Evolutionary conservation across 2,329 filamentous ascomycete species (phyloP), one percentile per base, ranked within the genome.

Genomic region (Chrysoporthe cubensis): DNA sequence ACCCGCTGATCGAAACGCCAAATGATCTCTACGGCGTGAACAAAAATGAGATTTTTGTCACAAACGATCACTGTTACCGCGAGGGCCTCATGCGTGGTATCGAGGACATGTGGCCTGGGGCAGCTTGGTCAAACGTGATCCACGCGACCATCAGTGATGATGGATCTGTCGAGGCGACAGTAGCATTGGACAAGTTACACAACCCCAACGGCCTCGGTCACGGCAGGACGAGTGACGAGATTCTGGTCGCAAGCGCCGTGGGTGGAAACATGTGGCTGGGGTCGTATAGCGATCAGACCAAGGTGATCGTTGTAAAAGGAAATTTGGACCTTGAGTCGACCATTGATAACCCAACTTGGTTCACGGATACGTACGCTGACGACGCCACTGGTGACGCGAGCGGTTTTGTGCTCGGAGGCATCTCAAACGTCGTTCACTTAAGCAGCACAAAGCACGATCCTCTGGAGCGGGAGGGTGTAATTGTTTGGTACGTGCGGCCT

Each of bases 271-370:
- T 70, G 44, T 64, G 56, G 59, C 32, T 68, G 8, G 66, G 62
- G 3, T 62, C 65, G 34, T 8, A 62, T 26, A 21, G 34, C 4
- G 16, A 52, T 18, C n/a, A 40, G 7, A 3, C 52, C 5, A 56
- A 65, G 56, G 76, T 74, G 4, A 75, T 87, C 65, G 74, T 75
- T 1, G 65, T 88, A 6, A 70, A 75, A 9, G 81, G 85, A 3
- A 74, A 75, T 0, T 70, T 88, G 18, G 69, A 77, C 0, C 69
- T 87, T 3, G 81, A 84, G 46, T 78, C 79, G 1, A 72, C 79
- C 3, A 76, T 85, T 14, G 87, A 90, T 71, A 90, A 90, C 69
- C 87, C 87, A 0, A 83, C 75, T 71, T 90, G 84, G 74, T 90
- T 86, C 72, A 66, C 74, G 0, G 88, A 90, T 63, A 82, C 84